A percentile compares a stretch with the other conserved stretches of the same genome.
These are phyloP conservation scores for Miamiensis avidus DNA, from an alignment of 169 alveolate species.

Conservation along the genomic window DNA sequence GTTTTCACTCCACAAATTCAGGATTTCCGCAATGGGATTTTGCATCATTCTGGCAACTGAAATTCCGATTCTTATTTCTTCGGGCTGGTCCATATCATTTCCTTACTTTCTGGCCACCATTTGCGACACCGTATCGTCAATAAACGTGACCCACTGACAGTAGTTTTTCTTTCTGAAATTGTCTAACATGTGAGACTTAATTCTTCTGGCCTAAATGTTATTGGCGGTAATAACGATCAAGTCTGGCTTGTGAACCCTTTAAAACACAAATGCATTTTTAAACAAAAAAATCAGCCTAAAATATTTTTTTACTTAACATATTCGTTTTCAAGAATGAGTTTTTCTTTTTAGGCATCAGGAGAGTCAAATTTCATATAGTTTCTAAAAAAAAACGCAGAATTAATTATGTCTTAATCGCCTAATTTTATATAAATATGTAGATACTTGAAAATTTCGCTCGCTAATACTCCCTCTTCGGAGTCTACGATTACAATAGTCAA, in stretches of 20 bases:
- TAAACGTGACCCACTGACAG: neutral
- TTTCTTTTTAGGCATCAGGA: neutral
- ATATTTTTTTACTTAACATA: neutral
- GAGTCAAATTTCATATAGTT: neutral
- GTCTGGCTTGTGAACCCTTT: neutral
- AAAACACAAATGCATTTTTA: too few species aligned
- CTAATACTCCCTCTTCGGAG: neutral
- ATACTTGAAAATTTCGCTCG: neutral
- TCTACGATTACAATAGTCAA: neutral
- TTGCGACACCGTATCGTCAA: conserved; percentile 12
- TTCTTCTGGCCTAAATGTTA: neutral
- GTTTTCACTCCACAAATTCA: conserved; percentile 33
- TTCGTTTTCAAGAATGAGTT: neutral
- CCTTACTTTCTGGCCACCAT: neutral
- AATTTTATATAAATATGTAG: too few species aligned
- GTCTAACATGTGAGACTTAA: neutral
- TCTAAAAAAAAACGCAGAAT: neutral
- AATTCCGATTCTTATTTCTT: neutral
- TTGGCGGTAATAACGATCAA: conserved; percentile 3
- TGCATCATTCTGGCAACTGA: conserved; percentile 25
- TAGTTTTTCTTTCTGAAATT: neutral
- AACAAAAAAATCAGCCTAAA: neutral
- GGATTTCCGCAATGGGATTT: conserved; percentile 43
- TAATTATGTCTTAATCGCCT: neutral
- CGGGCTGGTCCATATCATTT: neutral